phyloP scores from a whole-genome alignment of 2,329 filamentous ascomycete genomes.

The Colletotrichum sp. region DNA sequence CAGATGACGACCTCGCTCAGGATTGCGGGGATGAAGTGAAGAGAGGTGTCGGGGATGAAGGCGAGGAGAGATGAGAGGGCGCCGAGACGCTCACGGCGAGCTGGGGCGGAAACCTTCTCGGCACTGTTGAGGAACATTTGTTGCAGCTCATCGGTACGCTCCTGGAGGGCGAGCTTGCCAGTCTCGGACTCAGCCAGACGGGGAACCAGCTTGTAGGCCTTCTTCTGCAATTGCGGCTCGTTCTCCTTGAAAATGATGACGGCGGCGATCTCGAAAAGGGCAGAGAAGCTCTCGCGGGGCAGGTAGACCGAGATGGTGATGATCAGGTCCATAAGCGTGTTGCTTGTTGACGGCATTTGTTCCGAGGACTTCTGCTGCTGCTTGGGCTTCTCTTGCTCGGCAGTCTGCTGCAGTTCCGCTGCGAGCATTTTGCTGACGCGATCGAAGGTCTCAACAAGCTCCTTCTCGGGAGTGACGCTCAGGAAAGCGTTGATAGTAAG shows the following conservation, averaged over 20 bases:
- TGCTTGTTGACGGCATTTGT: slow-evolving; percentile 88
- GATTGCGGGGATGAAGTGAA: slow-evolving; percentile 92
- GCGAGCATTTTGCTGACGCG: slow-evolving; percentile 87
- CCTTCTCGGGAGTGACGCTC: slow-evolving; percentile 79
- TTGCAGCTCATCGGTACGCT: slow-evolving; percentile 81
- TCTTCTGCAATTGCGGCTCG: slow-evolving; percentile 96
- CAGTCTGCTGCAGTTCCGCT: slow-evolving; percentile 63
- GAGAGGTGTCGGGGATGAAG: slow-evolving; percentile 75
- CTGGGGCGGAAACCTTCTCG: slow-evolving; percentile 86
- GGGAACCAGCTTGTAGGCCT: slow-evolving; percentile 97
- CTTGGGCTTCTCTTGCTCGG: slow-evolving; percentile 63
- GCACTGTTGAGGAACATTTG: slow-evolving; percentile 78
- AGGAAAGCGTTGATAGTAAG: slow-evolving; percentile 95
- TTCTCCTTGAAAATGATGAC: slow-evolving; percentile 81
- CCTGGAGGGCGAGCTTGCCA: slow-evolving; percentile 76
- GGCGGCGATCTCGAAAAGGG: slow-evolving; percentile 86
- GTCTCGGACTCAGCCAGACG: slow-evolving; percentile 82
- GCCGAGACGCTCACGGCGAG: slow-evolving; percentile 83
- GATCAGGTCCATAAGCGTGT: slow-evolving; percentile 95
- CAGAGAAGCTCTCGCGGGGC: slow-evolving; percentile 81
- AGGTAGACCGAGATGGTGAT: slow-evolving; percentile 96
- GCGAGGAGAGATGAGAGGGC: slow-evolving; percentile 83
- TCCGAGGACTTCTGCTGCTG: slow-evolving; percentile 62
- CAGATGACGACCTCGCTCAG: slow-evolving; percentile 94
- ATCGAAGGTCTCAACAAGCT: slow-evolving; percentile 87